Evolutionary conservation across 306 rosid species (phyloP), one percentile per base, ranked within the genome.

Genomic region (Castanospermum australe): DNA sequence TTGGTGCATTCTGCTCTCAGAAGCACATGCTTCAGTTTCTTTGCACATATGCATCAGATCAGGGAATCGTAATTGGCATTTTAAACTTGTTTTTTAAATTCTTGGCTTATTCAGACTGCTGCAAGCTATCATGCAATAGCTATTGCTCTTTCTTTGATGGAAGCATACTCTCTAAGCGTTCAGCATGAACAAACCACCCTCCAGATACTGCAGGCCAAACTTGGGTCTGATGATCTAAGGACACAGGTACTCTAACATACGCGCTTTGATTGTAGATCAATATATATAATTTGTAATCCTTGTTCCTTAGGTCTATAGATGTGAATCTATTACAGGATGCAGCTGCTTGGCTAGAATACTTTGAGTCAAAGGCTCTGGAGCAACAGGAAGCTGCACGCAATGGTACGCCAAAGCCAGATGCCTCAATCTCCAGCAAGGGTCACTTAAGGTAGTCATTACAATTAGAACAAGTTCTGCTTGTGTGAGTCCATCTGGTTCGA

Each of bases 111-210:
- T 73, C 90, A 95, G 99, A 95, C 99, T 5, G 99, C 99, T 77
- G 99, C 99, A 71, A 95, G 99, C 87, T 95, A 95, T 81, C 99
- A 95, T 84, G 99, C 99, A 33, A 95, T 95, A 87, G 99, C 99
- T 36, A 95, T 95, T 57, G 99, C 99, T 69, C 98, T 95, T 44
- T 95, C 99, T 67, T 89, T 95, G 93, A 95, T 95, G 98, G 99
- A 95, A 86, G 99, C 99, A 33, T 95, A 95, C 87, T 86, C 98
- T 17, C 82, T 95, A 62, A 92, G 99, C 17, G 98, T 95, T 75
- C 99, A 95, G 84, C 99, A 95, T 65, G 98, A 95, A 75, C 99
- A 95, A 79, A 95, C 99, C 63, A 95, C 99, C 81, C 84, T 95
- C 48, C 99, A 92, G 80, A 95, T 95, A 88, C 82, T 95, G 75